Percentiles rank a stretch among this genome's conserved stretches.
phyloP scores from a whole-genome alignment of 768 basidiomycete species.

The Tylopilus cervinicoccineus region DNA sequence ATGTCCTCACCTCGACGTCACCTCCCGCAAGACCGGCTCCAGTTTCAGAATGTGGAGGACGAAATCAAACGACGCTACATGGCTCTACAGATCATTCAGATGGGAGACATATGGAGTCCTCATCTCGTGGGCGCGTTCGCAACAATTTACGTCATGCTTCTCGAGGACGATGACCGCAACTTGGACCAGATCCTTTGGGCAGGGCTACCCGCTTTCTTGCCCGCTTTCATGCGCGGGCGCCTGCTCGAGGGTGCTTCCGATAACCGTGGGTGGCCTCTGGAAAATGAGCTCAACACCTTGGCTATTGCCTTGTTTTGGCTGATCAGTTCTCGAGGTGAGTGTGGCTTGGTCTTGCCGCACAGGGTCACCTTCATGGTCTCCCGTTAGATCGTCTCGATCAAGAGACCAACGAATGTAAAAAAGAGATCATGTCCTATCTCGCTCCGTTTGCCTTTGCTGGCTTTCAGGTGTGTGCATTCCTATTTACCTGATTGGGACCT shows the following conservation, averaged over 20 bases:
- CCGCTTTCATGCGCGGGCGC: conserved; percentile 36
- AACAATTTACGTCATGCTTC: conserved; percentile 53
- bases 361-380: neutral
- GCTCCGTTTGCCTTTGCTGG: conserved; percentile 47
- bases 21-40: conserved; percentile 25
- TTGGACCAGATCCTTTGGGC: conserved; percentile 44
- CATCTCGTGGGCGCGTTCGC: conserved; percentile 44
- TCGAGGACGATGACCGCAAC: conserved; percentile 52
- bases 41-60: conserved; percentile 32
- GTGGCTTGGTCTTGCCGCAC: neutral
- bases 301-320: conserved; percentile 49
- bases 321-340: conserved; percentile 31
- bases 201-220: conserved; percentile 39
- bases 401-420: conserved; percentile 33
- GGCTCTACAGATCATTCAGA: conserved; percentile 44
- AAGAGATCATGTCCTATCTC: conserved; percentile 35
- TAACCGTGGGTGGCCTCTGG: conserved; percentile 48
- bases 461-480: conserved; percentile 40
- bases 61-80: conserved; percentile 45
- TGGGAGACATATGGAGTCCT: conserved; percentile 33
- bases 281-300: conserved; percentile 42
- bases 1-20: conserved; percentile 38
- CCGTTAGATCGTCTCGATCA: conserved; percentile 20
- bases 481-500: conserved; percentile 1
- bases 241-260: conserved; percentile 36